phyloP scores from a whole-genome alignment of 108 stramenopile species.

The Mediolabrus comicus region DNA sequence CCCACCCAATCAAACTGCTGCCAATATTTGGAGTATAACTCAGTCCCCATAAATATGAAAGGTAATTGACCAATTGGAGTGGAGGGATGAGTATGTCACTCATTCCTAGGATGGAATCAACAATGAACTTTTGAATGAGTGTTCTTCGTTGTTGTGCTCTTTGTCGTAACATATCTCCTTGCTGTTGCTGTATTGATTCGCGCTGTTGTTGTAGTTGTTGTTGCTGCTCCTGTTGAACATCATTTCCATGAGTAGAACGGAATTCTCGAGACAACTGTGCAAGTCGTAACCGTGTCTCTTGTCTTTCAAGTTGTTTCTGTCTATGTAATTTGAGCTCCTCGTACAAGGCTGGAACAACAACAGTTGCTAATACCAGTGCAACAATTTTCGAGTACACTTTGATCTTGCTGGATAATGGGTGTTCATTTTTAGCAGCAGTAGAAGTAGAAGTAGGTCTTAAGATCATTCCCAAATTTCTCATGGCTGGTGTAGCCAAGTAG shows the following conservation, averaged over 20 bases:
- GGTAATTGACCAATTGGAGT: conserved; percentile 30
- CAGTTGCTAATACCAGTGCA: conserved; percentile 23
- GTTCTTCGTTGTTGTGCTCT: conserved; percentile 27
- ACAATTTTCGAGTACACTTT: conserved; percentile 24
- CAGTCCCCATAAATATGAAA: conserved; percentile 43
- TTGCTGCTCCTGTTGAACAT: not conserved
- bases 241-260: not conserved
- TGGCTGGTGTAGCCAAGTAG: conserved; percentile 37
- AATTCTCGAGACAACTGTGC: conserved; percentile 13
- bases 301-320: conserved; percentile 21
- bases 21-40: conserved; percentile 31
- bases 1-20: conserved; percentile 40
- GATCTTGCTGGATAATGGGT: not conserved
- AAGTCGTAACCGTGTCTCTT: conserved; percentile 10
- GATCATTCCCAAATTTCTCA: conserved; percentile 37
- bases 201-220: conserved; percentile 2
- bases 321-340: conserved; percentile 31
- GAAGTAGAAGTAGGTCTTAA: conserved; percentile 21
- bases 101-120: conserved; percentile 33
- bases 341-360: conserved; percentile 26
- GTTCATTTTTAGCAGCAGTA: not conserved
- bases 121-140: conserved; percentile 3
- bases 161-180: not conserved
- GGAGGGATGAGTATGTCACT: conserved; percentile 39
- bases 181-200: not conserved